Base-by-base conservation (phyloP, 2,329 filamentous ascomycete species). In the Nemania sp. region DNA sequence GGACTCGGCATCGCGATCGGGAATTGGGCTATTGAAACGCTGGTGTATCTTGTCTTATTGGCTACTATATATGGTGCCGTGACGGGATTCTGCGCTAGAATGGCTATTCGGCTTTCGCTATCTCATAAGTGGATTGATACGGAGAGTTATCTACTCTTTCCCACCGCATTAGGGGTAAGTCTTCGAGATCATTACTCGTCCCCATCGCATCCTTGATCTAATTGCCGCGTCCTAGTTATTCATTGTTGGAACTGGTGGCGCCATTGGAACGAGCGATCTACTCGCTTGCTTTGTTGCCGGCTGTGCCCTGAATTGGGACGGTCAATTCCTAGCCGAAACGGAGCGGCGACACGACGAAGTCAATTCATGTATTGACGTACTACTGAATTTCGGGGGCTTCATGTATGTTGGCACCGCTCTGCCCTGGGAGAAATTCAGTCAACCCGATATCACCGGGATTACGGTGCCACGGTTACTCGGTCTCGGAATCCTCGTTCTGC, bases 201-300 rank as follows among this genome's bases (percentile, higher is more conserved):
- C 6, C 2, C 3, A 1, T 20, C 11, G 29, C 15, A 2, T 59
- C 3, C 64, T 70, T 59, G 6, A 65, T 13, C 41, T 65, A 43
- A 52, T 35, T 38, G 7, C 3, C 20, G 29, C 1, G n/a, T 2
- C 15, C 5, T 27, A 85, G 82, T 79, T 90, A 10, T 89, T 89
- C 73, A 79, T 87, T 41, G 80, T 89, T 27, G 87, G 88, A 2
- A 86, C 86, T 0, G 87, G 85, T 64, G 88, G 87, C 27, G 80
- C 83, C 24, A 80, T 89, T 18, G 88, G 87, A 13, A 87, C 86
- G 0, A 86, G 89, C 62, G 88, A 90, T 68, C 83, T 89, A 0
- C 81, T 90, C 3, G 87, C 87, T 3, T 90, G 87, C 73, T 89
- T 89, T 65, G 81, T 87, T 2, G 87, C 88, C 0, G 88, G 88